A percentile compares a stretch with the other conserved stretches of the same genome.
Conservation (phyloP, 768 basidiomycete species). For the Lyophyllum decastes region DNA sequence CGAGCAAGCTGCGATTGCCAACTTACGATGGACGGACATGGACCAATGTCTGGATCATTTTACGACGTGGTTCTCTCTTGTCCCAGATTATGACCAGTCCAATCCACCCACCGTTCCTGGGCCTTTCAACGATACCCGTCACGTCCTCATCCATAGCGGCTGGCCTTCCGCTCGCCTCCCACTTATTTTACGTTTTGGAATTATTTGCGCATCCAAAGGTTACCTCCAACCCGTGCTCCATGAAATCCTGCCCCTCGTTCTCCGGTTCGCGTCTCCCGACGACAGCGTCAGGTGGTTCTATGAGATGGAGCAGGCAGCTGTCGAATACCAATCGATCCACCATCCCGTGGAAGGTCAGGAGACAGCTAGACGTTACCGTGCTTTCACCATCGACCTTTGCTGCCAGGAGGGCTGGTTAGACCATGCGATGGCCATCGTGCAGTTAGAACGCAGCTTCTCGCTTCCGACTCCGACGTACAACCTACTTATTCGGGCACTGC, state of each 20-base stretch:
- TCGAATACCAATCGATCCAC: neutral
- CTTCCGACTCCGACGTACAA: slow-evolving; percentile 7
- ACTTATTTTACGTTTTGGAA: slow-evolving; percentile 18
- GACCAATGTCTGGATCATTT: slow-evolving; percentile 6
- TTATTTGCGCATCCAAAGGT: slow-evolving; percentile 22
- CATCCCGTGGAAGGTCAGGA: neutral
- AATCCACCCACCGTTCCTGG: neutral
- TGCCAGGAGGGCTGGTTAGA: slow-evolving; percentile 18
- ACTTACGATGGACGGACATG: slow-evolving; percentile 14
- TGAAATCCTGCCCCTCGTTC: slow-evolving; percentile 15
- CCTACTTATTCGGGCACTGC: slow-evolving; percentile 7
- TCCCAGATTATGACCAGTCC: slow-evolving; percentile 12
- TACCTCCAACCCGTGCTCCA: slow-evolving; percentile 18
- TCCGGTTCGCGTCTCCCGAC: slow-evolving; percentile 8
- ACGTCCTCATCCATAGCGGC: slow-evolving; percentile 16
- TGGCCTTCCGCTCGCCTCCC: slow-evolving; percentile 12
- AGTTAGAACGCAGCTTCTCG: slow-evolving; percentile 2
- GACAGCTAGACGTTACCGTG: slow-evolving; percentile 4
- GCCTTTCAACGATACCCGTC: slow-evolving; percentile 10
- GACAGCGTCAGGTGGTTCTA: slow-evolving; percentile 9
- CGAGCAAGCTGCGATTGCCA: slow-evolving; percentile 18
- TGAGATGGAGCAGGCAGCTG: slow-evolving; percentile 11
- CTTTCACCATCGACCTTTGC: slow-evolving; percentile 14
- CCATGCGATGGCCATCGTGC: slow-evolving; percentile 9
- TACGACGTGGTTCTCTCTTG: slow-evolving; percentile 18